Percentiles rank a stretch among this genome's conserved stretches.
Conservation (phyloP, 805 yeast genomes). For the Candida wancherniae region DNA sequence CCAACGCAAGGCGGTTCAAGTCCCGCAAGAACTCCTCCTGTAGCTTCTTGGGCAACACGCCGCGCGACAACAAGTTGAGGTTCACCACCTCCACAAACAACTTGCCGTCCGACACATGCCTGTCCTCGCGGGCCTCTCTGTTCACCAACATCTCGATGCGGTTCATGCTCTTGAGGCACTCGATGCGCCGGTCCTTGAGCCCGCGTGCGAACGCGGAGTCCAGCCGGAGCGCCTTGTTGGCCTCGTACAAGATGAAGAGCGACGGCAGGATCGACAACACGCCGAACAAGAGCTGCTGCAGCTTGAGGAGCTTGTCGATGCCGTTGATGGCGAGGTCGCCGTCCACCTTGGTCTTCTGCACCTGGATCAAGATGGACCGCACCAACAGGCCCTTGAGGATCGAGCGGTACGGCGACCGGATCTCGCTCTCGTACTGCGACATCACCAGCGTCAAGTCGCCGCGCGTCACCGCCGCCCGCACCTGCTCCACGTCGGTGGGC, state of each 20-base stretch:
- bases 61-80: conserved; percentile 46
- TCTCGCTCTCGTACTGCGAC: conserved; percentile 73
- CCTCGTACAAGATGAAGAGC: conserved; percentile 49
- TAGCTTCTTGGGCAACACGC: conserved; percentile 47
- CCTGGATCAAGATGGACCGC: conserved; percentile 76
- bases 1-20: conserved; percentile 46
- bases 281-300: conserved; percentile 93
- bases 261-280: conserved; percentile 86
- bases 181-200: conserved; percentile 27
- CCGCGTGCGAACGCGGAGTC: conserved; percentile 29
- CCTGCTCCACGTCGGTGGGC: conserved; percentile 18
- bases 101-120: conserved; percentile 40
- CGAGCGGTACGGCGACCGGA: conserved; percentile 63
- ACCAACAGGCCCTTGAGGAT: conserved; percentile 65
- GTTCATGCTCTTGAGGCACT: conserved; percentile 44
- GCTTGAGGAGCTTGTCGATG: conserved; percentile 80
- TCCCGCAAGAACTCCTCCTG: conserved; percentile 58
- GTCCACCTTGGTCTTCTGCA: conserved; percentile 96
- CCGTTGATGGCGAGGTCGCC: conserved; percentile 88
- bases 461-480: conserved; percentile 48
- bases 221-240: conserved; percentile 26
- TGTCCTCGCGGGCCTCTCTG: conserved; percentile 11
- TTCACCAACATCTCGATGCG: conserved; percentile 52
- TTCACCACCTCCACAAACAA: conserved; percentile 62
- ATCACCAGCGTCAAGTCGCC: conserved; percentile 81